phyloP scores from a whole-genome alignment of 768 basidiomycete genomes.

The Serpula lacrymans region DNA sequence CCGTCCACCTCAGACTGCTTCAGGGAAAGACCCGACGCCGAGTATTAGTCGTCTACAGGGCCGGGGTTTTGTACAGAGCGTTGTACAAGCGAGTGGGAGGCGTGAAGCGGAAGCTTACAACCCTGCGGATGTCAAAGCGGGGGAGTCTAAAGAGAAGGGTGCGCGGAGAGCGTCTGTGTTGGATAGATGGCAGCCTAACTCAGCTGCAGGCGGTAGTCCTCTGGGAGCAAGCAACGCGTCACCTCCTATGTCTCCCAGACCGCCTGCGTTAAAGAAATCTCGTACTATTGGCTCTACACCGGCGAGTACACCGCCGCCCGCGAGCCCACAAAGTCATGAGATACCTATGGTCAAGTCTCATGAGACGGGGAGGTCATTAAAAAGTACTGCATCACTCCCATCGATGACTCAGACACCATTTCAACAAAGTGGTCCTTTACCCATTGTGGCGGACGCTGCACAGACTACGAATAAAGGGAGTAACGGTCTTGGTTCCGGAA shows the following conservation, averaged over 20 bases:
- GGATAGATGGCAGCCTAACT: conserved; percentile 62
- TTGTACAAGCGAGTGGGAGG: conserved; percentile 67
- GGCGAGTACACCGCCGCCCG: conserved; percentile 5
- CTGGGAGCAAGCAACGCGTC: no score
- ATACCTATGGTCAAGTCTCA: conserved; percentile 24
- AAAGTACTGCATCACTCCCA: conserved; percentile 41
- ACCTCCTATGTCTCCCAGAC: conserved; percentile 34
- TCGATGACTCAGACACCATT: conserved; percentile 26
- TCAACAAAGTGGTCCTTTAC: conserved; percentile 18
- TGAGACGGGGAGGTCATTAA: conserved; percentile 31
- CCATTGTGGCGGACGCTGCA: conserved; percentile 17
- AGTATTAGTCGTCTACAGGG: conserved; percentile 81
- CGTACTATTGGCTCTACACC: conserved; percentile 29
- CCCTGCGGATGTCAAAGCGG: conserved; percentile 22
- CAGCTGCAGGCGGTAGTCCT: conserved; percentile 26
- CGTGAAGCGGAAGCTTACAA: conserved; percentile 36
- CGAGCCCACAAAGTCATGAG: conserved; percentile 18
- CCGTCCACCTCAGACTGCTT: conserved; percentile 35
- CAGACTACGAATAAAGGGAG: no score
- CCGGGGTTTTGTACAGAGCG: conserved; percentile 81
- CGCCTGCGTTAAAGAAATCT: conserved; percentile 37
- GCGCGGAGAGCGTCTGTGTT: conserved; percentile 49
- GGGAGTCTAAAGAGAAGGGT: conserved; percentile 35
- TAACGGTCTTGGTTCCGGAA: conserved; percentile 65
- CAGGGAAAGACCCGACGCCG: conserved; percentile 71